phyloP scores from a whole-genome alignment of 2,329 filamentous ascomycete species.

The Plectosphaerella plurivora region DNA sequence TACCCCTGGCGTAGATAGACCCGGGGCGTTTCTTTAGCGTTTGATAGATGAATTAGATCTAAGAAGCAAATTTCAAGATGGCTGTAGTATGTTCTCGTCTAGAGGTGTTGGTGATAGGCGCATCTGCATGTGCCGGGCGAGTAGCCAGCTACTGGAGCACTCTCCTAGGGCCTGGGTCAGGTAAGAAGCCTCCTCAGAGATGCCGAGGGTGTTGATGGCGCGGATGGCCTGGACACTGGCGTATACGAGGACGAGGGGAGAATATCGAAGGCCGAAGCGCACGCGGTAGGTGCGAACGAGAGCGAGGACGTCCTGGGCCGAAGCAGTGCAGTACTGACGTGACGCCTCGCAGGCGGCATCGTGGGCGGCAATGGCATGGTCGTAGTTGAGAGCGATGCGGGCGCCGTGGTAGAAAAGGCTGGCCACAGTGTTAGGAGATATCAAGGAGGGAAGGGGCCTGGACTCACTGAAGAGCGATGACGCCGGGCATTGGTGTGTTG shows the following conservation, averaged over 20 bases:
- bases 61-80: neutral
- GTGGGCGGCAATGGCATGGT: slow-evolving; percentile 6
- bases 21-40: too few species aligned
- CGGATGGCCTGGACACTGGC: slow-evolving; percentile 15
- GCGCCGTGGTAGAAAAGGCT: slow-evolving; percentile 15
- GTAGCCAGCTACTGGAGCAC: slow-evolving; percentile 1
- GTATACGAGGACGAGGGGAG: slow-evolving; percentile 17
- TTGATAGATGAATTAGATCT: neutral
- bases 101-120: neutral
- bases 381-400: slow-evolving; percentile 18
- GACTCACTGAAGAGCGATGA: neutral
- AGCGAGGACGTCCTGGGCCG: slow-evolving; percentile 15
- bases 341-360: slow-evolving; percentile 1
- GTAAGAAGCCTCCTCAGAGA: slow-evolving; percentile 1
- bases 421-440: neutral
- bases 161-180: slow-evolving; percentile 1
- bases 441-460: neutral
- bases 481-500: slow-evolving; percentile 2
- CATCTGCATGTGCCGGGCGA: neutral
- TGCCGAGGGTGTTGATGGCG: slow-evolving; percentile 3
- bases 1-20: neutral
- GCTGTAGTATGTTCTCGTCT: neutral
- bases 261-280: slow-evolving; percentile 15
- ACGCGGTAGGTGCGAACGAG: slow-evolving; percentile 15
- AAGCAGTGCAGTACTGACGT: slow-evolving; percentile 10